Conservation (phyloP, 2,329 filamentous ascomycete genomes). For the Lecanoromycetidae sp. region DNA sequence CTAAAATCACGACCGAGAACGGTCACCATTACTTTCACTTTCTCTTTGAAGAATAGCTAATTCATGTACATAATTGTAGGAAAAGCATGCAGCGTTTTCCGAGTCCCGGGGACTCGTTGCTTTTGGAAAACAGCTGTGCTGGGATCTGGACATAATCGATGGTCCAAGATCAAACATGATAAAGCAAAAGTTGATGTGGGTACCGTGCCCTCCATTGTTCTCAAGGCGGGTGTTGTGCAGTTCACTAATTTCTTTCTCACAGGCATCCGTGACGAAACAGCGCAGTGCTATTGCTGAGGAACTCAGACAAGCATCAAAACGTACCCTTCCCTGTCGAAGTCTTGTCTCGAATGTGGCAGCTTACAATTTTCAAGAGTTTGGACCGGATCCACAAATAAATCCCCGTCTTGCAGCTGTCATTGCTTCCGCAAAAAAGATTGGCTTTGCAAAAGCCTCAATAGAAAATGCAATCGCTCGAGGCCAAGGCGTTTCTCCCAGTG, state of each 20-base stretch:
- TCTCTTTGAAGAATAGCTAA: background rate
- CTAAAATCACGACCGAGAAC: too few relatives aligned
- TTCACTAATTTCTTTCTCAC: slow-evolving; percentile 21
- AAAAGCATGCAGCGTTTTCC: background rate
- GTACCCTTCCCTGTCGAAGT: slow-evolving; percentile 35
- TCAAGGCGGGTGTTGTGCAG: slow-evolving; percentile 23
- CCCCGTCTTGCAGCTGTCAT: slow-evolving; percentile 63
- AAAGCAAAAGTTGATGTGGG: slow-evolving; percentile 73
- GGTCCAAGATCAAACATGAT: slow-evolving; percentile 93
- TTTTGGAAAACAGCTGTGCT: slow-evolving; percentile 1
- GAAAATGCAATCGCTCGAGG: slow-evolving; percentile 79
- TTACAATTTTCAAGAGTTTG: slow-evolving; percentile 47
- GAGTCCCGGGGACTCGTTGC: background rate
- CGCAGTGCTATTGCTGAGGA: slow-evolving; percentile 1
- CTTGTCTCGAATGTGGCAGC: slow-evolving; percentile 13
- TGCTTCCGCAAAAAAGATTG: slow-evolving; percentile 67
- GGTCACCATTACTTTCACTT: background rate
- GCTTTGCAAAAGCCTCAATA: slow-evolving; percentile 72
- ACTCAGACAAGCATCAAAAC: slow-evolving; percentile 54
- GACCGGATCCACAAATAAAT: slow-evolving; percentile 61
- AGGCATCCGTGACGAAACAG: slow-evolving; percentile 9
- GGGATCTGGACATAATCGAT: slow-evolving; percentile 35
- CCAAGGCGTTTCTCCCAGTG: slow-evolving; percentile 66
- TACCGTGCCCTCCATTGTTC: slow-evolving; percentile 23
- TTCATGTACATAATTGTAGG: background rate